Percentiles rank a stretch among this genome's conserved stretches.
Conservation (phyloP, 2,329 filamentous ascomycete species). For the Penicillium carneum region DNA sequence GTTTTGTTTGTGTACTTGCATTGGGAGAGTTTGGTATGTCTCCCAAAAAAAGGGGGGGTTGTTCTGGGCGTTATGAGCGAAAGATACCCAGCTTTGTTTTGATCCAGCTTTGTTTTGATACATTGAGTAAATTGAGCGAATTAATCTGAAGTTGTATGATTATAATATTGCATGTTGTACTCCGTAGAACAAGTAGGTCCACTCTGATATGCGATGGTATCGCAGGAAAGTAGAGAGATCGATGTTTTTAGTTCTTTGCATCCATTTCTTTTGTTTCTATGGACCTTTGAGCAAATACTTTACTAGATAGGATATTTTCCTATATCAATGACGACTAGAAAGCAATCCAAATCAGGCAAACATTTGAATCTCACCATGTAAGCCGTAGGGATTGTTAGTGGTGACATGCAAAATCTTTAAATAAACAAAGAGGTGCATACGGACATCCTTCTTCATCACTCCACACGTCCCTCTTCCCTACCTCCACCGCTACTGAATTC, state of each 20-base stretch:
- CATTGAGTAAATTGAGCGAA: constrained; percentile 2
- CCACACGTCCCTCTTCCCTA: neutral
- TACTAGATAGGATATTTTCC: too few relatives aligned
- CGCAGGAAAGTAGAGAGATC: neutral
- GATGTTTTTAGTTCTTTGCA: neutral
- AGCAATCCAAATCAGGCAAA: neutral
- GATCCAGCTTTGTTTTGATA: neutral
- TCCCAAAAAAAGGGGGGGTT: neutral
- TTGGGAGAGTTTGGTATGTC: neutral
- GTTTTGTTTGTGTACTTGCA: neutral
- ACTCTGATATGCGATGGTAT: neutral
- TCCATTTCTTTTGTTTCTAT: neutral
- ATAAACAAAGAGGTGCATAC: neutral
- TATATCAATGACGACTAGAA: neutral
- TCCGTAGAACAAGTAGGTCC: neutral
- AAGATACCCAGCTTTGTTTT: constrained; percentile 18
- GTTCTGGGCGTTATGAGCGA: constrained; percentile 11
- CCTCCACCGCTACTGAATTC: neutral
- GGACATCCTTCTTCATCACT: neutral
- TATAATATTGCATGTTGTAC: neutral
- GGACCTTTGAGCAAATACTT: neutral
- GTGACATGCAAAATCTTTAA: neutral
- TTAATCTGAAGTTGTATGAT: neutral
- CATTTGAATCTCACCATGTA: neutral
- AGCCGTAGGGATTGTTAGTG: neutral